Percentiles rank a stretch among this genome's conserved stretches.
phyloP scores from a whole-genome alignment of 2,329 filamentous ascomycete genomes.

The Xylaria sp. region DNA sequence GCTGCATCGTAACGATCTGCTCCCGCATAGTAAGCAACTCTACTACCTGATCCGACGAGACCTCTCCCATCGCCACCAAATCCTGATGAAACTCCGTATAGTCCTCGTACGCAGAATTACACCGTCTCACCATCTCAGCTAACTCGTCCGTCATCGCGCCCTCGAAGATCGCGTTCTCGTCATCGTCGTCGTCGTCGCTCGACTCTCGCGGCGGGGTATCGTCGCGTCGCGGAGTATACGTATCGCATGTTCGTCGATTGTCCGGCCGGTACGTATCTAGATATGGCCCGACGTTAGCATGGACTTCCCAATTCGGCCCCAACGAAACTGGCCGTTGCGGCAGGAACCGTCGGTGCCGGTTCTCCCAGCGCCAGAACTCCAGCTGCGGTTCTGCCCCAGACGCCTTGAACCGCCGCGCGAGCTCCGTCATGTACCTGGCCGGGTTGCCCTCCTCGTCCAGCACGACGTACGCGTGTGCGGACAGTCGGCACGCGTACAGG shows the following conservation, averaged over 20 bases:
- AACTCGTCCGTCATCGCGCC: constrained; percentile 14
- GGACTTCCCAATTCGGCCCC: constrained; percentile 13
- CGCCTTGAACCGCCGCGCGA: not conserved
- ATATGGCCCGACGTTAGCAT: constrained; percentile 28
- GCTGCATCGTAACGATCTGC: constrained; percentile 21
- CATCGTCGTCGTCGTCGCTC: not conserved
- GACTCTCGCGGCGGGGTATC: not conserved
- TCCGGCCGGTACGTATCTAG: constrained; percentile 25
- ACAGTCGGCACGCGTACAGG: constrained; percentile 17
- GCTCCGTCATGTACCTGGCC: constrained; percentile 14
- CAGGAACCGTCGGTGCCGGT: not conserved
- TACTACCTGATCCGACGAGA: not conserved
- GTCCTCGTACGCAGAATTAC: constrained; percentile 8
- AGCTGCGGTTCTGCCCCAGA: not conserved
- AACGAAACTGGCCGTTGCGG: constrained; percentile 1
- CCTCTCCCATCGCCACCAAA: not conserved
- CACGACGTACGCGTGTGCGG: constrained; percentile 18
- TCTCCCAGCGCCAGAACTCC: constrained; percentile 22
- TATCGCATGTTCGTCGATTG: not conserved
- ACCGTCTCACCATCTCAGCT: not conserved
- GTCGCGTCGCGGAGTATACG: constrained; percentile 1
- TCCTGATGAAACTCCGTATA: constrained; percentile 10
- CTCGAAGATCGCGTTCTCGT: not conserved
- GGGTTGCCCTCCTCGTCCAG: constrained; percentile 12
- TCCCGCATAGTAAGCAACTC: constrained; percentile 22